These are phyloP conservation scores for Grigorovia humatica DNA, from an alignment of 805 yeast species.

Conservation along the genomic window DNA sequence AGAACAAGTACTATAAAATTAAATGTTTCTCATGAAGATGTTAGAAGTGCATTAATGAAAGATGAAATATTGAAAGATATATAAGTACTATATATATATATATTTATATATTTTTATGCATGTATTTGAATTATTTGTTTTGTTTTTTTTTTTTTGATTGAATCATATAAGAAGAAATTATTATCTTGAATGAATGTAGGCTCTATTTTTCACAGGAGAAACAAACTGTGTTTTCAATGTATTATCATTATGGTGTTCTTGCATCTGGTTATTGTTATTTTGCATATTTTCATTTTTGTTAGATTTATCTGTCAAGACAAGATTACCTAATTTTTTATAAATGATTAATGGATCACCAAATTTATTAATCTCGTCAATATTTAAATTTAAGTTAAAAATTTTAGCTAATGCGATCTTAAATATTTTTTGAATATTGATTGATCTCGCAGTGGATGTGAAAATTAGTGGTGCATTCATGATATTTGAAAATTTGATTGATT, in stretches of 20 bases:
- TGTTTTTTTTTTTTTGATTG: neutral
- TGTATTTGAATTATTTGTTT: too few species aligned
- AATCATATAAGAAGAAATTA: neutral
- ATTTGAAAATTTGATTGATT: conserved; percentile 70
- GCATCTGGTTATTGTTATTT: neutral
- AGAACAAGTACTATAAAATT: conserved; percentile 55
- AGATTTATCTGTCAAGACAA: neutral
- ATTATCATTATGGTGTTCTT: neutral
- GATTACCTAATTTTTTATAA: conserved; percentile 32
- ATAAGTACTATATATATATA: too few species aligned
- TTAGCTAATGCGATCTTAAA: conserved; percentile 83
- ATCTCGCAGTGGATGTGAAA: conserved; percentile 83
- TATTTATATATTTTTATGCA: neutral
- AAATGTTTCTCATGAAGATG: conserved; percentile 61
- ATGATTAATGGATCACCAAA: conserved; percentile 86
- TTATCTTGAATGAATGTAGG: neutral
- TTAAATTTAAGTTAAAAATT: conserved; percentile 75
- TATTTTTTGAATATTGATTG: conserved; percentile 86
- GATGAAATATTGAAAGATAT: conserved; percentile 39
- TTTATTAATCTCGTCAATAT: conserved; percentile 69
- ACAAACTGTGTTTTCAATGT: too few species aligned
- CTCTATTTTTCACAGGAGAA: neutral
- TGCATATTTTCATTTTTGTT: neutral
- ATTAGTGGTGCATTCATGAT: conserved; percentile 79
- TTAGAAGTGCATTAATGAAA: conserved; percentile 45